Evolutionary conservation across 192 early-diverging fungal species (phyloP).

Genomic region (Dissophora globulifera): DNA sequence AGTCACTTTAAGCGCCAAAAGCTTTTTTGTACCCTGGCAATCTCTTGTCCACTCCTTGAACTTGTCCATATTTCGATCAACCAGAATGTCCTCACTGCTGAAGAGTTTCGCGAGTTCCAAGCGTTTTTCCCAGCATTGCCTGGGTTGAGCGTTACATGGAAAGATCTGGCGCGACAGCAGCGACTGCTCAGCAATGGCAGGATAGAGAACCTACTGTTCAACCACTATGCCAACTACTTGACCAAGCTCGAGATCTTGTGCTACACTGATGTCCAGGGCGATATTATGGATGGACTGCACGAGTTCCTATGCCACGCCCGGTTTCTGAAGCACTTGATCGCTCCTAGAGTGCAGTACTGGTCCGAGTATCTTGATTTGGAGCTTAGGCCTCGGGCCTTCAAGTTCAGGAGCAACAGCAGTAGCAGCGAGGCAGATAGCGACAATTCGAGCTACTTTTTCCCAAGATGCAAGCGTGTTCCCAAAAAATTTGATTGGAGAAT

Average conservation of each 20-base stretch:
- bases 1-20: not conserved
- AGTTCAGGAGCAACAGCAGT: no score
- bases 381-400: no score
- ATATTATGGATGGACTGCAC: not conserved
- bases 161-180: no score
- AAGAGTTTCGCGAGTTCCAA: not conserved
- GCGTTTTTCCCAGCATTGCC: not conserved
- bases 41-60: not conserved
- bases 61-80: not conserved
- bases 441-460: no score
- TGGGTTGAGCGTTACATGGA: not conserved
- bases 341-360: not conserved
- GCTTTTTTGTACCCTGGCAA: not conserved
- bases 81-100: not conserved
- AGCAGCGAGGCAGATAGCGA: no score
- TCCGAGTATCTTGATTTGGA: conserved; percentile 6
- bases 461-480: not conserved
- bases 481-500: not conserved
- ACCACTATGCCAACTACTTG: not conserved
- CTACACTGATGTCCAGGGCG: not conserved
- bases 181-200: no score
- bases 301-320: not conserved
- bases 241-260: conserved; percentile 7
- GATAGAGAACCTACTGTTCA: no score
- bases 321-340: conserved; percentile 7